Conservation (phyloP, 2,329 filamentous ascomycete genomes). For the Cladosporium sp. region DNA sequence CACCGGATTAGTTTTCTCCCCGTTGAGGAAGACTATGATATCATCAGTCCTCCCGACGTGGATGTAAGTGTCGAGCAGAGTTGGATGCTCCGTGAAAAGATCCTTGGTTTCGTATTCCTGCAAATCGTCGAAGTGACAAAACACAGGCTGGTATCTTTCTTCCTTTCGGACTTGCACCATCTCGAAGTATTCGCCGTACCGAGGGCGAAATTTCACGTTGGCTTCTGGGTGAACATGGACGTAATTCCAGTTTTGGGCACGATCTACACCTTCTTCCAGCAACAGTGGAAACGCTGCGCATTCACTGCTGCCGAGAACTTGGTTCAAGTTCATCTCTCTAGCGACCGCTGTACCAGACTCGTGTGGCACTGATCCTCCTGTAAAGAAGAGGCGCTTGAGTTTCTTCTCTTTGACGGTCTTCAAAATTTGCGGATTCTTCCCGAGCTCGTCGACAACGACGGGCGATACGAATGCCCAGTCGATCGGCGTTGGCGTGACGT, state of each 20-base stretch:
- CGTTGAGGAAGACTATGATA: conserved; percentile 1
- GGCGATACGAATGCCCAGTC: neutral
- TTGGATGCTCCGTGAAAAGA: neutral
- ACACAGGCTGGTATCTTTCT: neutral
- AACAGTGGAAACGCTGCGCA: neutral
- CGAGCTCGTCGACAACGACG: neutral
- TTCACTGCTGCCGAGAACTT: neutral
- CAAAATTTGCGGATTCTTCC: neutral
- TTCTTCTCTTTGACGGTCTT: neutral
- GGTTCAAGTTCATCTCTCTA: neutral
- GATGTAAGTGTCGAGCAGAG: neutral
- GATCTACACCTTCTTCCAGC: neutral
- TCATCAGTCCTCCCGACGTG: neutral
- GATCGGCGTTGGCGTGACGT: neutral
- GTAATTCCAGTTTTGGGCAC: neutral
- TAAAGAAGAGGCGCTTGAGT: neutral
- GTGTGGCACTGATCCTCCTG: neutral
- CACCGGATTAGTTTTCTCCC: neutral
- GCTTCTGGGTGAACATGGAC: neutral
- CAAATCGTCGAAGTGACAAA: neutral
- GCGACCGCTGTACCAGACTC: neutral
- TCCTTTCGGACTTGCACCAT: neutral
- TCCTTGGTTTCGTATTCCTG: neutral
- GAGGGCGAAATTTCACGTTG: neutral
- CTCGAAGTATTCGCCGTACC: neutral